Evolutionary conservation across 306 rosid genomes (phyloP).

Genomic region (Oxytropis ochrocephala): DNA sequence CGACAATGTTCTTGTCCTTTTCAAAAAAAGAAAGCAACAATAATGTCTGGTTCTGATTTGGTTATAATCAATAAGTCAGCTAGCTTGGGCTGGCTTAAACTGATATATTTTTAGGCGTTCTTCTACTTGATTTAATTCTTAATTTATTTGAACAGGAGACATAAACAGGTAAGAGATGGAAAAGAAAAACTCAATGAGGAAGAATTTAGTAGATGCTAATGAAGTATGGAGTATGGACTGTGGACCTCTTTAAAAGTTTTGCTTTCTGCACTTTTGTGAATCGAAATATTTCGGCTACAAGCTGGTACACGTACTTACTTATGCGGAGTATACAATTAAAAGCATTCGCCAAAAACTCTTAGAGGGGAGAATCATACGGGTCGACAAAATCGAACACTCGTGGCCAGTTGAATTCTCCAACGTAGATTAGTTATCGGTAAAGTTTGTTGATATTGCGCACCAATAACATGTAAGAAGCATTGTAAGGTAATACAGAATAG

Average conservation of each 20-base stretch:
- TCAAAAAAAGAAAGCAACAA: neutral
- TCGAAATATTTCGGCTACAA: neutral
- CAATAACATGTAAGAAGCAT: too few relatives aligned
- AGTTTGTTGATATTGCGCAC: too few relatives aligned
- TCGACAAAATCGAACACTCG: too few relatives aligned
- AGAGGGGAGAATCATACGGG: too few relatives aligned
- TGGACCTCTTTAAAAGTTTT: constrained; percentile 11
- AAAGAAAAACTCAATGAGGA: constrained; percentile 16
- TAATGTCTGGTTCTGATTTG: constrained; percentile 20
- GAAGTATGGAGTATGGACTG: neutral
- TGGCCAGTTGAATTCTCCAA: too few relatives aligned
- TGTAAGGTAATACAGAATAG: too few relatives aligned
- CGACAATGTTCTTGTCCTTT: too few relatives aligned
- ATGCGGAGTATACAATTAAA: neutral
- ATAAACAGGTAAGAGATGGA: neutral
- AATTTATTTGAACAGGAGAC: neutral
- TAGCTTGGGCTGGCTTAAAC: too few relatives aligned
- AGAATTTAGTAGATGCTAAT: constrained; percentile 16
- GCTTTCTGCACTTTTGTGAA: neutral
- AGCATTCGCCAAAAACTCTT: too few relatives aligned
- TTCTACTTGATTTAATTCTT: neutral
- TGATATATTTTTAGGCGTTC: neutral
- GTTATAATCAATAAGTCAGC: too few relatives aligned
- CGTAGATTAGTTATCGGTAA: too few relatives aligned
- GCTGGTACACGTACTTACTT: neutral